Evolutionary conservation across 2,329 filamentous ascomycete species (phyloP).

Genomic region (Neobulgaria alba): DNA sequence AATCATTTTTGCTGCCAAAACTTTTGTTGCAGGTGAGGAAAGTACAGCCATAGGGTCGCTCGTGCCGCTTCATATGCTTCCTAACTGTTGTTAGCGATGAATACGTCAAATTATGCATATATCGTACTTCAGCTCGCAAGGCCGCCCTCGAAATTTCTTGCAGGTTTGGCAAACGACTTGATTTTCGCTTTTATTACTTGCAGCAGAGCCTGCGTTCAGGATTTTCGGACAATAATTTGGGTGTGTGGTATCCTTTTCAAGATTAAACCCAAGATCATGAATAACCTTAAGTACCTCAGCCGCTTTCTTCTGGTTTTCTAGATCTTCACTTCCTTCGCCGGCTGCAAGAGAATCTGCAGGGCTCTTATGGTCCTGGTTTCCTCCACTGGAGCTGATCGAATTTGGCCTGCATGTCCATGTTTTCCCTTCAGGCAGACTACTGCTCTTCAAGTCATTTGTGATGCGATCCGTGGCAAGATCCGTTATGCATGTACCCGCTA

Average conservation of each 20-base stretch:
- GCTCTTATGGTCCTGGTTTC: slow-evolving; percentile 6
- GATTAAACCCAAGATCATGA: slow-evolving; percentile 19
- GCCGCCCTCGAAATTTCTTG: slow-evolving; percentile 38
- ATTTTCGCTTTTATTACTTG: slow-evolving; percentile 24
- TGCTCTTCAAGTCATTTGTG: slow-evolving; percentile 1
- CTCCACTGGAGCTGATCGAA: slow-evolving; percentile 1
- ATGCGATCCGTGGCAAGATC: slow-evolving; percentile 2
- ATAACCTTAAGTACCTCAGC: slow-evolving; percentile 20
- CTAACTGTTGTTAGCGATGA: slow-evolving; percentile 34
- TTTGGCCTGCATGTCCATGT: slow-evolving; percentile 6
- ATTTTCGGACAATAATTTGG: slow-evolving; percentile 7
- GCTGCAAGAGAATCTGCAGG: slow-evolving; percentile 4
- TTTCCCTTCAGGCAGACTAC: slow-evolving; percentile 17
- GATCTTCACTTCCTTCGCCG: slow-evolving; percentile 9
- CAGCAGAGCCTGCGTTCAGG: slow-evolving; percentile 19
- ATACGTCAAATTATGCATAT: slow-evolving; percentile 12
- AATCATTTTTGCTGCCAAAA: slow-evolving; percentile 92
- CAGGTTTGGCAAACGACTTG: slow-evolving; percentile 34
- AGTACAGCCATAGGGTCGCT: slow-evolving; percentile 75
- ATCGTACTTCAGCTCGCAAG: slow-evolving; percentile 52
- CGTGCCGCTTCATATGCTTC: slow-evolving; percentile 78
- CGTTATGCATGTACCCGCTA: slow-evolving; percentile 10
- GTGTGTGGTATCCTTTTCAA: slow-evolving; percentile 16
- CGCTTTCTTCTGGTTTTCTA: slow-evolving; percentile 14
- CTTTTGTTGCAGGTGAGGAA: slow-evolving; percentile 57